Base-by-base conservation (phyloP, 257 asterid species). In the Jaltomata sinuosa region DNA sequence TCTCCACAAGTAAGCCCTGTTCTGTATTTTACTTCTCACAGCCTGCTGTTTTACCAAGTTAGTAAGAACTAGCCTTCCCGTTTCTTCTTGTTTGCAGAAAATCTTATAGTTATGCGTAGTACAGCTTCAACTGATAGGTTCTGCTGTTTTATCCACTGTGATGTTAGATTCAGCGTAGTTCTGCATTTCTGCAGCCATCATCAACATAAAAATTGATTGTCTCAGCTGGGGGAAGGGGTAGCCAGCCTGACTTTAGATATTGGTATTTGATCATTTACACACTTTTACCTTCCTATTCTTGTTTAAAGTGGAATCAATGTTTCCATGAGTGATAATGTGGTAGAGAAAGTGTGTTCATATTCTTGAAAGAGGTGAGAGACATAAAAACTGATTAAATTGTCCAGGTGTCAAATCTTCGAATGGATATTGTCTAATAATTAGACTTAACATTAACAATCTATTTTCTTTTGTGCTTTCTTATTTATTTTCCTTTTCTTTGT, bases 1-100 rank as follows among this genome's bases (percentile, higher is more conserved):
- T 65, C 98, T 94, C 76, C 99, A 95, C 91, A 94, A 95, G 99
- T 95, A 87, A 91, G 89, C 68, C 55, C 57, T 81, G 52, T 2
- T 76, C 19, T 81, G 27, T 18, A 2, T 32, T 55, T 68, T 29
- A n/a, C 45, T 79, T 57, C 31, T 31, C 16, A 25, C 53, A 27
- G 9, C 64, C 10, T 80, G 38, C 82, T 61, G 72, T 83, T 53
- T 53, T 10, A n/a, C 79, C n/a, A 40, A 5, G 54, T n/a, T 69
- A 55, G 29, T 71, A 71, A 69, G 50, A 32, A 18, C 45, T 80
- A 12, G 25, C 15, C 72, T 27, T 11, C 29, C 38, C 11, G 5
- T 78, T 79, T 62, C 25, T 31, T 29, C 69, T 52, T 50, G 67
- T 7, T 50, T 36, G 10, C 12, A 50, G 78, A 36, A 68, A 68